Evolutionary conservation across 2,329 filamentous ascomycete species (phyloP).

Genomic region (Cladophialophora bantiana): DNA sequence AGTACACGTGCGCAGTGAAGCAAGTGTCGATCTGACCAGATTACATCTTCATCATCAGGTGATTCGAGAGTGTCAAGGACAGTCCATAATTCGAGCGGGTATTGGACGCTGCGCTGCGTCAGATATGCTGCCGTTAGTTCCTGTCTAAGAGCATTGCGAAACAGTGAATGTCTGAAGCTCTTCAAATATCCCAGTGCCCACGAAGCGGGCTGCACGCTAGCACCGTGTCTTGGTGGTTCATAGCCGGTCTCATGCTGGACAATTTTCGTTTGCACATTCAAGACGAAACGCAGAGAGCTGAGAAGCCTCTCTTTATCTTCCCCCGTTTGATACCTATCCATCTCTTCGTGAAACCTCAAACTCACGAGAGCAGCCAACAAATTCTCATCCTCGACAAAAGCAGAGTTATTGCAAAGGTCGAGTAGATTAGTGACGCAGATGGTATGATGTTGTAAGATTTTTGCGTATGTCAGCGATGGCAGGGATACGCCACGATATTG

Average conservation of each 20-base stretch:
- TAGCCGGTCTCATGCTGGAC: neutral
- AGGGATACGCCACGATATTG: neutral
- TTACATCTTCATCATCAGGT: neutral
- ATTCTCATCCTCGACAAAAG: neutral
- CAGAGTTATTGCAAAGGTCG: slow-evolving; percentile 1
- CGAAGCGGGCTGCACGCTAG: neutral
- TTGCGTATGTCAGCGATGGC: neutral
- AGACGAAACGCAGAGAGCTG: neutral
- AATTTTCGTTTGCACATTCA: neutral
- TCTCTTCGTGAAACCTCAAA: slow-evolving; percentile 1
- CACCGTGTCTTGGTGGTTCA: neutral
- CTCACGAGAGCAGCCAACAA: neutral
- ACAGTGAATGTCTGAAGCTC: neutral
- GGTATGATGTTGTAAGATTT: neutral
- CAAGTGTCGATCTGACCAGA: slow-evolving; percentile 1
- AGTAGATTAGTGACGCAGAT: slow-evolving; percentile 1
- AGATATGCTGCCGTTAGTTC: neutral
- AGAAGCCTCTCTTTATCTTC: neutral
- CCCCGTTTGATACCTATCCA: slow-evolving; percentile 3
- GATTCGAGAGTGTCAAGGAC: neutral
- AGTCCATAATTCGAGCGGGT: neutral
- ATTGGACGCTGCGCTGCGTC: neutral
- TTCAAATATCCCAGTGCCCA: neutral
- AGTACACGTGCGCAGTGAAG: neutral
- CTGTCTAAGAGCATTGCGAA: neutral